These are phyloP conservation scores for Phytophthora brassicae DNA, from an alignment of 352 stramenopile genomes.

Conservation along the genomic window DNA sequence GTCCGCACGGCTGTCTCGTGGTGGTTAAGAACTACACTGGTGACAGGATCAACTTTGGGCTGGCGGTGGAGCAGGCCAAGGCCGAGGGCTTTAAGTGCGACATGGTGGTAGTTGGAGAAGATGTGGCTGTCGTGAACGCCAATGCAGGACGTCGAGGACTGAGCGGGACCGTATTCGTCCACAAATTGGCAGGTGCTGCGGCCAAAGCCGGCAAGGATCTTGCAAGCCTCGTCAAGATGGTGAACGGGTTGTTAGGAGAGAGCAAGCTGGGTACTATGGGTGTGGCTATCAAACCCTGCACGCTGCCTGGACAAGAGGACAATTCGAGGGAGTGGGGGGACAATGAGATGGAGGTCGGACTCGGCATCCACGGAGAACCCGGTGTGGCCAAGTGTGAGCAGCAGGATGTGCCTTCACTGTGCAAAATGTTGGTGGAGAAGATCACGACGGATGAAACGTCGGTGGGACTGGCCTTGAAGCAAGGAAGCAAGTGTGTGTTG, in stretches of 20 bases:
- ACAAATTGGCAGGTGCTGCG: slow-evolving; percentile 95
- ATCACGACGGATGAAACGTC: slow-evolving; percentile 44
- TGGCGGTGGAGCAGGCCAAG: slow-evolving; percentile 96
- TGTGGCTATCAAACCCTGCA: slow-evolving; percentile 94
- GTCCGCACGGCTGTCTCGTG: slow-evolving; percentile 90
- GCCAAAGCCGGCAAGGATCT: slow-evolving; percentile 80
- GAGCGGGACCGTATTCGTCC: slow-evolving; percentile 95
- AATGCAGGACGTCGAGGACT: slow-evolving; percentile 97
- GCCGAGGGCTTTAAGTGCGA: slow-evolving; percentile 87
- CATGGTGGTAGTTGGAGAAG: slow-evolving; percentile 97
- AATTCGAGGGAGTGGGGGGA: slow-evolving; percentile 60
- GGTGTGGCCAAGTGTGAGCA: slow-evolving; percentile 68
- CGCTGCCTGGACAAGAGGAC: slow-evolving; percentile 86
- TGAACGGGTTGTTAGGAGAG: slow-evolving; percentile 58
- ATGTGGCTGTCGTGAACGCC: slow-evolving; percentile 90
- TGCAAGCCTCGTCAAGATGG: slow-evolving; percentile 64
- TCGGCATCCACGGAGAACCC: slow-evolving; percentile 96
- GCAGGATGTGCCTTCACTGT: slow-evolving; percentile 50
- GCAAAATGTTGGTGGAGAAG: slow-evolving; percentile 52
- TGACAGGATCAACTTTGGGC: slow-evolving; percentile 98
- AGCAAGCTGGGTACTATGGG: slow-evolving; percentile 92
- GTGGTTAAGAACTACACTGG: slow-evolving; percentile 99
- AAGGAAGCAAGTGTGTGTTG: slow-evolving; percentile 59
- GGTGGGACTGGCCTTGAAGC: slow-evolving; percentile 40
- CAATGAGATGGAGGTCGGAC: slow-evolving; percentile 91